Conservation (phyloP, 176 grass and related monocot species). For the Musa troglodytarum region DNA sequence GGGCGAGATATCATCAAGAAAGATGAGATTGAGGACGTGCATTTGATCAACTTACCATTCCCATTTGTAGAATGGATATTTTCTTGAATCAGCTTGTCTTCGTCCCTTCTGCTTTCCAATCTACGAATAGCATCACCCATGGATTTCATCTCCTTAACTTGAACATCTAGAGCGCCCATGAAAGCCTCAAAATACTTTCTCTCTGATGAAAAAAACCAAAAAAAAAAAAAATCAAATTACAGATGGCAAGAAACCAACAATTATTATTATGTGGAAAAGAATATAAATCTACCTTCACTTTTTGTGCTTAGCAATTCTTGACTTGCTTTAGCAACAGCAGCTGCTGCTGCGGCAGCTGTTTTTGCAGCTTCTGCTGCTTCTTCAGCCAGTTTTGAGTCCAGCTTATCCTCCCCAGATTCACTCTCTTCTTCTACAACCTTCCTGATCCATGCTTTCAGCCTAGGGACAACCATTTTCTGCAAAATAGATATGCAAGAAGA, state of each 20-base stretch:
- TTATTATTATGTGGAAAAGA: not conserved
- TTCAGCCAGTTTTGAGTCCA: slow-evolving; percentile 49
- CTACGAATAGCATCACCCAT: slow-evolving; percentile 51
- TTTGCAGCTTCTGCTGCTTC: slow-evolving; percentile 71
- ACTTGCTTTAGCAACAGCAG: slow-evolving; percentile 58
- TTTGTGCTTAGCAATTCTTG: slow-evolving; percentile 71
- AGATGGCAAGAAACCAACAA: too few relatives aligned
- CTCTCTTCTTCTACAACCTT: slow-evolving; percentile 60
- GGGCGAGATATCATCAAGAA: not conserved
- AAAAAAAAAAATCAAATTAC: too few relatives aligned
- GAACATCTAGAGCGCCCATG: slow-evolving; percentile 55
- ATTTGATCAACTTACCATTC: slow-evolving; percentile 52
- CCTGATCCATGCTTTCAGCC: slow-evolving; percentile 59
- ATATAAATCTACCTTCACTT: slow-evolving; percentile 49
- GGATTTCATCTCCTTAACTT: slow-evolving; percentile 72
- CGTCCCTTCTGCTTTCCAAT: slow-evolving; percentile 34
- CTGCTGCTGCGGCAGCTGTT: slow-evolving; percentile 50
- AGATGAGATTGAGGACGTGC: not conserved
- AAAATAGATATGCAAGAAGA: slow-evolving; percentile 18
- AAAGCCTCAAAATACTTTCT: slow-evolving; percentile 64
- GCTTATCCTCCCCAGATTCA: slow-evolving; percentile 41
- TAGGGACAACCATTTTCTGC: slow-evolving; percentile 63
- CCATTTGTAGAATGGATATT: slow-evolving; percentile 35
- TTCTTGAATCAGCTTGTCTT: slow-evolving; percentile 34
- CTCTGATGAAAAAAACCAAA: slow-evolving; percentile 31